Evolutionary conservation across 116 monocot genomes (phyloP), one percentile per base, ranked within the genome.

Genomic region (Cymodocea nodosa): DNA sequence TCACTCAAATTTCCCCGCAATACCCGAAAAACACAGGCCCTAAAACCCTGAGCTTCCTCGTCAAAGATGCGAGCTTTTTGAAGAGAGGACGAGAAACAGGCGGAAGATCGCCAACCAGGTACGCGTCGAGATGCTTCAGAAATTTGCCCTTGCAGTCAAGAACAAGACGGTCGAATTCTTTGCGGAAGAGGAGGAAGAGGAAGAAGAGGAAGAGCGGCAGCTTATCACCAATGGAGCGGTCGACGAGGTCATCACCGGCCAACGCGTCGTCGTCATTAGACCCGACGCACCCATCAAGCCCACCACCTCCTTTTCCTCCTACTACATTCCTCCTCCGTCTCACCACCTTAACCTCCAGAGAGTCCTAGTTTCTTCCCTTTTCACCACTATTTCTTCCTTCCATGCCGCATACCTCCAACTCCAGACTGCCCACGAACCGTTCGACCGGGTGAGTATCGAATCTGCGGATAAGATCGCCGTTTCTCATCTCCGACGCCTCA

Each of bases 91-190:
- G 30, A 18, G 39, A 36, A 35, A 18, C 11, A 7, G n/a, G 1
- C 11, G 37, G 18, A 18, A 37, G 40, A 62, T 18, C 35, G 11
- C 35, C 30, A 5, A 37, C 18, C 44, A 44, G 19, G 4, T 50
- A 65, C 50, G 50, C 15, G 0, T 65, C 65, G 67, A 72, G 23
- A 94, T 94, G 94, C 77, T 94, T 18, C 89, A 89, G 56, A 94
- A 94, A 65, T 82, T 94, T 63, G 94, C 94, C 2, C 59, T 89
- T 5, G 86, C 87, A 16, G 70, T 94, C 71, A 94, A 87, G 68
- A 79, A 82, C 77, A 94, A 89, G 71, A 89, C 94, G 20, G 75
- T 87, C 70, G 94, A 89, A 62, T 89, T 95, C 79, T 95, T 90
- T 74, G 85, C 87, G 20, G 94, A 87, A 58, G 94, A 86, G 51